phyloP scores from a whole-genome alignment of 768 basidiomycete species.

The Lactifluus rugatus region DNA sequence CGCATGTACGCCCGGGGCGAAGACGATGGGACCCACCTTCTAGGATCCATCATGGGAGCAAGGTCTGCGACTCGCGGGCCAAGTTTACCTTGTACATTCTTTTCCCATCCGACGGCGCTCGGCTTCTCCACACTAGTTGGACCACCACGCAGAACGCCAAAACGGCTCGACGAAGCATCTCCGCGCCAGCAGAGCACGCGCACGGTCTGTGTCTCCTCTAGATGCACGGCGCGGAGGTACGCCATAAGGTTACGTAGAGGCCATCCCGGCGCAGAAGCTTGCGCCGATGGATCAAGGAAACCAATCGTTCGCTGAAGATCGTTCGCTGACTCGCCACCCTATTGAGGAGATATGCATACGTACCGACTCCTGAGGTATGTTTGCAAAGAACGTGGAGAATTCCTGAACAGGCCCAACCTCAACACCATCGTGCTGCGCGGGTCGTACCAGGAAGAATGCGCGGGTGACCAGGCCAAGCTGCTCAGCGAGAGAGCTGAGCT shows the following conservation, averaged over 20 bases:
- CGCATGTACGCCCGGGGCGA: neutral
- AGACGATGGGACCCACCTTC: slow-evolving; percentile 36
- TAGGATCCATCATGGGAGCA: slow-evolving; percentile 94
- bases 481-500: slow-evolving; percentile 33
- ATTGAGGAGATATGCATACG: slow-evolving; percentile 18
- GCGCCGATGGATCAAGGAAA: slow-evolving; percentile 69
- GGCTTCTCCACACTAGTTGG: slow-evolving; percentile 32
- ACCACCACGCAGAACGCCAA: slow-evolving; percentile 41
- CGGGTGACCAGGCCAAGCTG: slow-evolving; percentile 34
- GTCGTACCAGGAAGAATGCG: slow-evolving; percentile 56
- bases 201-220: slow-evolving; percentile 37
- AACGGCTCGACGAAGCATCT: slow-evolving; percentile 50
- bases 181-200: slow-evolving; percentile 72
- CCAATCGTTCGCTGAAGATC: slow-evolving; percentile 23
- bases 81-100: slow-evolving; percentile 79
- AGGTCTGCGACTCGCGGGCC: slow-evolving; percentile 83
- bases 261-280: slow-evolving; percentile 56
- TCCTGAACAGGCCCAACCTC: slow-evolving; percentile 47
- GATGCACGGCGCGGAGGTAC: slow-evolving; percentile 59
- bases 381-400: slow-evolving; percentile 48
- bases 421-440: slow-evolving; percentile 24
- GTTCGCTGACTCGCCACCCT: neutral
- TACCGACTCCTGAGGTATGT: slow-evolving; percentile 34
- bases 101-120: slow-evolving; percentile 89
- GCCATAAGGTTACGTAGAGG: slow-evolving; percentile 86